Evolutionary conservation across 2,329 filamentous ascomycete genomes (phyloP).

Genomic region (Periconia sp.): DNA sequence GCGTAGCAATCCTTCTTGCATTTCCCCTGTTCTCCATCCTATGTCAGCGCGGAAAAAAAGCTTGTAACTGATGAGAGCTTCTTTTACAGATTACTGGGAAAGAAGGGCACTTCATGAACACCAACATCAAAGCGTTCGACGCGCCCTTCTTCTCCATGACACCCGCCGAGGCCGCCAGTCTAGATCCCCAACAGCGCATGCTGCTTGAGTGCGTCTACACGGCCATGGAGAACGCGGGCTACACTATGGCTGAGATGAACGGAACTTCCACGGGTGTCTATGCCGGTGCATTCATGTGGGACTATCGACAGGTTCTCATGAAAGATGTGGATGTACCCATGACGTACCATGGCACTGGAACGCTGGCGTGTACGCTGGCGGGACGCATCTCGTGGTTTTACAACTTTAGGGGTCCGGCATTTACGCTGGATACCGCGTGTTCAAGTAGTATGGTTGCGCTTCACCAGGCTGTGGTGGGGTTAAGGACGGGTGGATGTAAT

Average conservation of each 20-base stretch:
- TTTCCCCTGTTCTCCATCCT: background rate
- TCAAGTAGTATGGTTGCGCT: background rate
- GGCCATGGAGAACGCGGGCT: conserved; percentile 6
- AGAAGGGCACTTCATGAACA: conserved; percentile 9
- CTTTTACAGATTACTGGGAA: conserved; percentile 1
- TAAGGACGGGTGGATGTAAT: background rate
- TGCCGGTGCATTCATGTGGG: background rate
- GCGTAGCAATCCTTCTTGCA: background rate
- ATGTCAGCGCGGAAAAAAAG: too few relatives aligned
- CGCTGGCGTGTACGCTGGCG: background rate
- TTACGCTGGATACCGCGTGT: background rate
- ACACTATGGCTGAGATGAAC: background rate
- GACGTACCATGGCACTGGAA: background rate
- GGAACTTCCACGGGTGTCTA: background rate
- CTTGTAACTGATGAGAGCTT: background rate
- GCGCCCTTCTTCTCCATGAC: conserved; percentile 13
- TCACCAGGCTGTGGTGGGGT: background rate
- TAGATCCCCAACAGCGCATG: conserved; percentile 15
- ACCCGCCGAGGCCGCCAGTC: conserved; percentile 8
- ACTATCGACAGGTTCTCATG: background rate
- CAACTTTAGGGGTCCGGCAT: background rate
- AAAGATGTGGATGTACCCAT: background rate
- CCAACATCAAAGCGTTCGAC: conserved; percentile 9
- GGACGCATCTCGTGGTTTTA: background rate
- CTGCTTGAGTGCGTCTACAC: conserved; percentile 11